Base-by-base conservation (phyloP, 495 filamentous ascomycete genomes). In the Geopyxis carbonaria region DNA sequence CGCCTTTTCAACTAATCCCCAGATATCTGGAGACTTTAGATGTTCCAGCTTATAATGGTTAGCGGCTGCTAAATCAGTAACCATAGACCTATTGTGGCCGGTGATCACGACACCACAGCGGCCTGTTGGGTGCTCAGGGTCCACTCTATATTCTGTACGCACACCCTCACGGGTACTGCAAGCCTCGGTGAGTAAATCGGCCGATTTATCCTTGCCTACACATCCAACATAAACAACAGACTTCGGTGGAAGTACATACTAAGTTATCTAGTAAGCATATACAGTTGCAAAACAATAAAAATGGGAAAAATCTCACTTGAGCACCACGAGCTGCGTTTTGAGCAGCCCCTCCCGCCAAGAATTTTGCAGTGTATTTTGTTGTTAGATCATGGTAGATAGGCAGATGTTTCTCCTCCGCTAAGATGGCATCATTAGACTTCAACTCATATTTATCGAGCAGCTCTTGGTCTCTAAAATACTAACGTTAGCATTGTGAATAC, bases 261-360 rank as follows among this genome's bases (percentile, higher is more conserved):
- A 51, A 32, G 30, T 15, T 2, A 13, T 11, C 10, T 19, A 34
- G 31, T 13, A 22, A 3, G 18, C 9, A 37, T 13, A 7, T 5
- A 5, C 8, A 22, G 20, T 22, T 20, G 8, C 22, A 3, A 21
- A 4, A 21, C 2, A 10, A 16, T 19, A 28, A 28, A 13, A 10
- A 24, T 3, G 13, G 21, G 31, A n/a, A n/a, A 11, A 9, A 20
- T 41, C 33, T 23, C 65, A 76, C 73, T 64, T 77, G 81, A 40
- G 86, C 91, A 53, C 89, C 89, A 53, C 89, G 79, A 51, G 91
- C 89, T 40, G 87, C 87, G 72, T 99, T 99, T 63, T 99, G 89
- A 19, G 91, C 89, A 43, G 91, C 91, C 57, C 89, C 89, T 54
- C 89, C 89, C 40, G 89, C 83, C 59, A 99, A 84, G 57, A 93